Evolutionary conservation across 2,329 filamentous ascomycete genomes (phyloP), one percentile per base, ranked within the genome.

Genomic region (Ambrosiella beaveri): DNA sequence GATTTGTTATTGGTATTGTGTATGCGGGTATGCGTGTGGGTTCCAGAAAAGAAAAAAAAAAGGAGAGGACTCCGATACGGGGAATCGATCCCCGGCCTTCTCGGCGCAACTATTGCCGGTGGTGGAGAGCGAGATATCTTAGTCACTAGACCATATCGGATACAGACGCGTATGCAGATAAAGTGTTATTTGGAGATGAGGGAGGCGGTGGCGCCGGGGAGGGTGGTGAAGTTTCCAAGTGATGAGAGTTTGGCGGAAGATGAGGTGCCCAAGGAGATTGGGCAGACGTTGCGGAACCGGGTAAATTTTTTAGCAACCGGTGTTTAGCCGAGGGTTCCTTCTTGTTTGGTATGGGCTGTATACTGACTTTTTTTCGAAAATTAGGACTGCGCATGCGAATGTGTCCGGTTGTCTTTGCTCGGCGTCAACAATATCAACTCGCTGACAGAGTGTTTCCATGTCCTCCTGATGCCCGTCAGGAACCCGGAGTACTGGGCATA

Each of bases 351-450:
- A 41, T 2, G 52, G 0, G 49, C 11, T 1, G 44, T 56, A 19
- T 17, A 12, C 38, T 3, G 15, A 74, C 54, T 36, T 45, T 44
- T 39, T 27, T 27, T 5, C 27, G 27, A 27, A 27, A 12, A 41
- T 27, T 17, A 59, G 71, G 75, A 74, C 50, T 80, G 77, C 57
- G 71, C 76, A 1, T 69, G 70, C 40, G 76, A 74, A 11, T 80
- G 80, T 62, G 70, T 78, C 50, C 74, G 76, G 19, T 68, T 81
- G 41, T 76, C 73, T 38, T 67, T 80, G 2, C 71, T 81, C 9
- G 78, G 77, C 2, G 76, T 80, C 12, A 71, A 75, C 63, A 78
- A 79, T 63, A 75, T 80, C 65, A 79, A 80, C 65, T 65, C 69
- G 19, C 66, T 80, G 49, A 75, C 71, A 13, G 77, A 80, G 62